Evolutionary conservation across 192 early-diverging fungal species (phyloP).

Genomic region (Fimicolochytrium jonesii): DNA sequence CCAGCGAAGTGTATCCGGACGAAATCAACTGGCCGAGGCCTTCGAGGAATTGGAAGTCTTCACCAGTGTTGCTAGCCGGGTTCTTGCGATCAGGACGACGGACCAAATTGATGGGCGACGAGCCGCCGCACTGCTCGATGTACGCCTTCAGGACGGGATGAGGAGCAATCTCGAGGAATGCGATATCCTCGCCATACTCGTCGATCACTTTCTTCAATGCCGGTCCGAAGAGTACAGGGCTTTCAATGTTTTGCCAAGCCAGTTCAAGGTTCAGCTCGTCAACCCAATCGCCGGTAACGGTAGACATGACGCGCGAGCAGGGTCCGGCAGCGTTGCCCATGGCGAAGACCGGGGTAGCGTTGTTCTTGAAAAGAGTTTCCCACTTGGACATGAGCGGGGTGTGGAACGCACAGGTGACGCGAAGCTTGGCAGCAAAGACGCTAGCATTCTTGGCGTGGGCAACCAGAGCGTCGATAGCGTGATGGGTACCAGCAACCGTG

Average conservation of each 20-base stretch:
- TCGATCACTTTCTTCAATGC: neutral
- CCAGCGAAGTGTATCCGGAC: neutral
- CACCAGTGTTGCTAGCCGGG: constrained; percentile 10
- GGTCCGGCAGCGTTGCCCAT: neutral
- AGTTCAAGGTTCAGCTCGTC: too few relatives aligned
- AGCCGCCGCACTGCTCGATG: constrained; percentile 16
- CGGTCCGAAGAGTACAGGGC: too few relatives aligned
- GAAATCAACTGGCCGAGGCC: constrained; percentile 1
- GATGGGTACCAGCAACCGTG: constrained; percentile 20
- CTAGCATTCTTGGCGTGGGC: constrained; percentile 8
- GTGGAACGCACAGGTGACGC: constrained; percentile 32
- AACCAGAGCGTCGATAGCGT: constrained; percentile 25
- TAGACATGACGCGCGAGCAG: constrained; percentile 17
- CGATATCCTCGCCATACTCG: constrained; percentile 5
- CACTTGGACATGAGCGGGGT: constrained; percentile 22
- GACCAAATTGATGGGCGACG: neutral
- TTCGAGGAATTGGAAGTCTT: constrained; percentile 6
- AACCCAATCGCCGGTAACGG: constrained; percentile 20
- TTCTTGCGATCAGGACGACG: constrained; percentile 3
- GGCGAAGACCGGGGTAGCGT: neutral
- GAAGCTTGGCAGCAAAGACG: constrained; percentile 24
- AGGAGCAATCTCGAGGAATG: constrained; percentile 24
- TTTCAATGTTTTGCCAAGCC: too few relatives aligned
- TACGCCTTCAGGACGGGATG: constrained; percentile 29
- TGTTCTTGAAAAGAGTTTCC: constrained; percentile 3